Evolutionary conservation across 2,329 filamentous ascomycete genomes (phyloP).

Genomic region (Colletotrichum eleusines): DNA sequence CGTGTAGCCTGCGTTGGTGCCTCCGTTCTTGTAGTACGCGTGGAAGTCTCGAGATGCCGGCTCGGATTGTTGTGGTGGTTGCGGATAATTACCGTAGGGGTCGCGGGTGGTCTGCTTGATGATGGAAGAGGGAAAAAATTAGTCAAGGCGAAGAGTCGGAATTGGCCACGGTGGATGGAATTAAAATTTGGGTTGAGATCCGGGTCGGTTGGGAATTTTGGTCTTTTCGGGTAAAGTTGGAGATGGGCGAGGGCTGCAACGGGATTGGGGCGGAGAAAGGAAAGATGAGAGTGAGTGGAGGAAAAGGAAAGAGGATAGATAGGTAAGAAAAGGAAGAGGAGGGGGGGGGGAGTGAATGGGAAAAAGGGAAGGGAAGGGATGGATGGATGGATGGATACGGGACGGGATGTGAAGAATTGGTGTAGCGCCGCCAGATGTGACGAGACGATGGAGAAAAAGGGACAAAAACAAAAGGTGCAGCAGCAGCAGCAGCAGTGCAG

Average conservation of each 20-base stretch:
- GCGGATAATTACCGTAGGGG: conserved; percentile 60
- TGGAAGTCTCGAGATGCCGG: conserved; percentile 52
- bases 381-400: background rate
- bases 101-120: conserved; percentile 60
- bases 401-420: background rate
- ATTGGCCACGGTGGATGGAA: conserved; percentile 17
- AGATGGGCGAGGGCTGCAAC: conserved; percentile 26
- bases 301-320: conserved; percentile 16
- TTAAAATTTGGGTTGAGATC: conserved; percentile 38
- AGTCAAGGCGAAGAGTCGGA: conserved; percentile 34
- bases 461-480: background rate
- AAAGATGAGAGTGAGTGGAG: conserved; percentile 43
- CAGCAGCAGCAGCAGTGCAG: background rate
- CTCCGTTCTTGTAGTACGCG: conserved; percentile 61
- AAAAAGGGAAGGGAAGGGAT: background rate
- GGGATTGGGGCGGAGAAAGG: conserved; percentile 37
- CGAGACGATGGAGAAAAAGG: background rate
- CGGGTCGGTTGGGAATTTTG: conserved; percentile 40
- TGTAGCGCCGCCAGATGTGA: background rate
- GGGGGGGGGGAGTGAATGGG: background rate
- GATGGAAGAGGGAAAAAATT: conserved; percentile 41
- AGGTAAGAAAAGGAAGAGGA: background rate
- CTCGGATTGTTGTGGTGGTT: conserved; percentile 48
- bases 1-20: conserved; percentile 52
- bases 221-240: conserved; percentile 38